These are phyloP conservation scores for Dendrobium huoshanense DNA, from an alignment of 106 monocot species.

Conservation along the genomic window DNA sequence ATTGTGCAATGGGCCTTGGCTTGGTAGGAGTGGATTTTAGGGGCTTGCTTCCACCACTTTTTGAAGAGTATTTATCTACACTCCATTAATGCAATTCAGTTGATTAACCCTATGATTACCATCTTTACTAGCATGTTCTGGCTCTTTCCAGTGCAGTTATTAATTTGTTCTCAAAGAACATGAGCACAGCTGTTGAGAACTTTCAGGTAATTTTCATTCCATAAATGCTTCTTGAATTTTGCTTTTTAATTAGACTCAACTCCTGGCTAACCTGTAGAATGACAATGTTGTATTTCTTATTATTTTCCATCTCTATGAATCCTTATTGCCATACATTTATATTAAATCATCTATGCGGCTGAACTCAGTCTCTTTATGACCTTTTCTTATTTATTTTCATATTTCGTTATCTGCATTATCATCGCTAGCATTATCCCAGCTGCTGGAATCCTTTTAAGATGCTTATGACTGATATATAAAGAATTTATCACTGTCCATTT, in stretches of 20 bases:
- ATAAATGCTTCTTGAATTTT: not conserved
- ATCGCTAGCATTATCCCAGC: not conserved
- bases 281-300: not conserved
- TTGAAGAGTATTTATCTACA: conserved; percentile 65
- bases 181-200: conserved; percentile 85
- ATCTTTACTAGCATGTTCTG: conserved; percentile 20
- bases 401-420: not conserved
- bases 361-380: not conserved
- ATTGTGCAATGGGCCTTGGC: conserved; percentile 99
- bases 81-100: not conserved
- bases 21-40: conserved; percentile 97
- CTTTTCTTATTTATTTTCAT: not conserved
- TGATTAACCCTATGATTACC: not conserved
- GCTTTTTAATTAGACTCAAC: not conserved
- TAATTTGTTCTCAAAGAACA: conserved; percentile 89
- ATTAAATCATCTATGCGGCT: not conserved
- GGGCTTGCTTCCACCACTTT: conserved; percentile 89
- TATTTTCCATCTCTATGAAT: not conserved
- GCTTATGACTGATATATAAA: not conserved
- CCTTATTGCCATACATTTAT: not conserved
- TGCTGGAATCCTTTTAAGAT: not conserved
- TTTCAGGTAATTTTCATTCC: conserved; percentile 64
- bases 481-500: not conserved
- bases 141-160: conserved; percentile 86
- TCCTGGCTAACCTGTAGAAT: not conserved